phyloP scores from a whole-genome alignment of 2,329 filamentous ascomycete species.

The Fusarium domesticum region DNA sequence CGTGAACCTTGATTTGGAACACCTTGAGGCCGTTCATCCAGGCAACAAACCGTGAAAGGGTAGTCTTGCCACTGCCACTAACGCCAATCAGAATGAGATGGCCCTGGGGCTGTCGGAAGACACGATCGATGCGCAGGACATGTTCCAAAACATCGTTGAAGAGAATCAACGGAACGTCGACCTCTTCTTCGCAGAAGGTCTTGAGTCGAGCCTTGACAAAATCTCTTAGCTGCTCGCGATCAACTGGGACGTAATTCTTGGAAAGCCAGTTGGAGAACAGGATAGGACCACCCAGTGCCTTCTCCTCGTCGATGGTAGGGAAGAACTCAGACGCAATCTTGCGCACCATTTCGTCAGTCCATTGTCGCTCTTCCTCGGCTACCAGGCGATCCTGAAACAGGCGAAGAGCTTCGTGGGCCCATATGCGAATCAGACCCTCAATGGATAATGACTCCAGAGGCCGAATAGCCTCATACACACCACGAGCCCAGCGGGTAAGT shows the following conservation, averaged over 20 bases:
- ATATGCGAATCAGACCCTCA: slow-evolving; percentile 92
- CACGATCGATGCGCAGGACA: slow-evolving; percentile 94
- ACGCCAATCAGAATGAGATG: slow-evolving; percentile 98
- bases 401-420: slow-evolving; percentile 94
- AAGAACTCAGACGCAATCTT: slow-evolving; percentile 88
- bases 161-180: slow-evolving; percentile 96
- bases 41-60: slow-evolving; percentile 92
- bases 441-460: slow-evolving; percentile 84
- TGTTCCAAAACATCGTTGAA: slow-evolving; percentile 99
- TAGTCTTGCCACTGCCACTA: slow-evolving; percentile 98
- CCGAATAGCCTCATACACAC: slow-evolving; percentile 93
- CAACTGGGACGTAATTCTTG: slow-evolving; percentile 96
- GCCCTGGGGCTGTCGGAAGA: slow-evolving; percentile 96
- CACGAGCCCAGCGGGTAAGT: slow-evolving; percentile 93
- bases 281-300: slow-evolving; percentile 87
- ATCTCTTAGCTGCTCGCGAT: slow-evolving; percentile 89
- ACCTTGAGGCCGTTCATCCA: slow-evolving; percentile 99
- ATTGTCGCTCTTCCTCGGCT: slow-evolving; percentile 86
- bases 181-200: slow-evolving; percentile 99
- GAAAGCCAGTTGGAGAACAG: slow-evolving; percentile 99
- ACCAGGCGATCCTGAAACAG: slow-evolving; percentile 98
- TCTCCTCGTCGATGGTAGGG: slow-evolving; percentile 88
- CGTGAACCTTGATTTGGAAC: slow-evolving; percentile 99
- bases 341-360: slow-evolving; percentile 86
- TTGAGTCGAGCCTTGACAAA: slow-evolving; percentile 96